phyloP scores from a whole-genome alignment of 139 green algal species.

The Pedinophyceae sp. region DNA sequence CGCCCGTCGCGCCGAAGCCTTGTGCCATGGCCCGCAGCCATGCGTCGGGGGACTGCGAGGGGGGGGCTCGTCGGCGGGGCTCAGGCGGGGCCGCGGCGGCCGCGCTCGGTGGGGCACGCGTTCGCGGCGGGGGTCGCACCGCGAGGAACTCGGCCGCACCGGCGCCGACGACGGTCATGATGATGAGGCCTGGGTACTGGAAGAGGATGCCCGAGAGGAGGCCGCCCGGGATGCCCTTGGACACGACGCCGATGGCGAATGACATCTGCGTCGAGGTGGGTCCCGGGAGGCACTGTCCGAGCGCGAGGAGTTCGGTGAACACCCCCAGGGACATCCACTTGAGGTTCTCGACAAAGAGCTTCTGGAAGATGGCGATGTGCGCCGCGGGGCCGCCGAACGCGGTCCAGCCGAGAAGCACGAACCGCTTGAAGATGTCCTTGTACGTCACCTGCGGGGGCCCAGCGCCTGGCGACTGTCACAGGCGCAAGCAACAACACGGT shows the following conservation, averaged over 20 bases:
- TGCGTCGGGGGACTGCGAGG: too few species aligned
- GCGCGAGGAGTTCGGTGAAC: conserved; percentile 77
- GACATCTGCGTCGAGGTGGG: conserved; percentile 76
- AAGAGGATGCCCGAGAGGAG: conserved; percentile 52
- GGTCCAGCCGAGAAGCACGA: conserved; percentile 58
- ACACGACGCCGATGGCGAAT: conserved; percentile 61
- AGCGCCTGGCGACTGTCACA: too few species aligned
- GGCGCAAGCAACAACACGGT: too few species aligned
- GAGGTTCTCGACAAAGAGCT: conserved; percentile 53
- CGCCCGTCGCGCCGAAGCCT: conserved; percentile 14
- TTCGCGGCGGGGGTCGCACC: too few species aligned
- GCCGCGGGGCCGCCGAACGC: conserved; percentile 61
- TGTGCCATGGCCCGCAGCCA: background rate
- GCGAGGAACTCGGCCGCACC: conserved; percentile 36
- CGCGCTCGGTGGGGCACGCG: too few species aligned
- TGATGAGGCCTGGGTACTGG: conserved; percentile 56
- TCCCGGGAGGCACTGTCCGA: conserved; percentile 74
- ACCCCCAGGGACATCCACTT: conserved; percentile 53
- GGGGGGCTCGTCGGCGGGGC: conserved; percentile 6
- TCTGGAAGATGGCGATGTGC: conserved; percentile 62
- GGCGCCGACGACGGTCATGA: conserved; percentile 60
- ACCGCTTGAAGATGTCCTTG: conserved; percentile 43
- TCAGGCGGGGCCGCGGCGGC: too few species aligned
- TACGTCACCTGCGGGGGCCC: too few species aligned
- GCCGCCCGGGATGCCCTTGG: conserved; percentile 53